These are phyloP conservation scores for Aspergillus intermedius DNA, from an alignment of 2,329 filamentous ascomycete species.

Conservation along the genomic window DNA sequence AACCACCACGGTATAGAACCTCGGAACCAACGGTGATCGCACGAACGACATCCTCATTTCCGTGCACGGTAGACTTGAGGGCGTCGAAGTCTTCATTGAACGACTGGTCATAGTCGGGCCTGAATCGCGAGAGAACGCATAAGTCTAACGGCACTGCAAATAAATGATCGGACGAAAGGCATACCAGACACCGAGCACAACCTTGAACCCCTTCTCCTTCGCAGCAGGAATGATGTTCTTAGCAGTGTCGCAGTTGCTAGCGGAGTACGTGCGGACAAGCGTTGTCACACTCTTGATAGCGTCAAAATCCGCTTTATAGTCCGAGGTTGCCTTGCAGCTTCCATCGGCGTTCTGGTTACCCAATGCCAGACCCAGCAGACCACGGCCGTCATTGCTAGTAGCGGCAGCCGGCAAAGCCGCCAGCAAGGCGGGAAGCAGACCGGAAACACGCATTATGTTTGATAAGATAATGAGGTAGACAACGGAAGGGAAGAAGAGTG, in stretches of 20 bases:
- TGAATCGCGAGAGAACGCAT: conserved; percentile 15
- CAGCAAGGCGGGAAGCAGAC: conserved; percentile 35
- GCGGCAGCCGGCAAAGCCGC: conserved; percentile 44
- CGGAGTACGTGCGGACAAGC: conserved; percentile 61
- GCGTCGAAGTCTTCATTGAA: conserved; percentile 57
- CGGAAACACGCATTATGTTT: conserved; percentile 41
- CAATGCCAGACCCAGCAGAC: conserved; percentile 59
- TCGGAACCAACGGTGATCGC: conserved; percentile 67
- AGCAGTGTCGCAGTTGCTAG: conserved; percentile 59
- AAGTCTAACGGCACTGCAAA: not conserved
- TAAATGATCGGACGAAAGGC: conserved; percentile 11
- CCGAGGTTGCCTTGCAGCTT: conserved; percentile 54
- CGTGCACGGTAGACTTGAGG: conserved; percentile 39
- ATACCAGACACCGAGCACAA: conserved; percentile 65
- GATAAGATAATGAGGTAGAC: not conserved
- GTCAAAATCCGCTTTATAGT: conserved; percentile 62
- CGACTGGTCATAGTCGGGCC: conserved; percentile 57
- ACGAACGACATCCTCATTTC: conserved; percentile 54
- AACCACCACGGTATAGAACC: conserved; percentile 62
- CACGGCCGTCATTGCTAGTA: conserved; percentile 24
- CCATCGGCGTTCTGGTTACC: conserved; percentile 58
- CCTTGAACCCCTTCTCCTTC: conserved; percentile 57
- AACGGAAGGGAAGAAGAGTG: not conserved
- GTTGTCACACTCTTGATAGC: conserved; percentile 49
- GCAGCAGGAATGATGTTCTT: conserved; percentile 60